Evolutionary conservation across 108 stramenopile species (phyloP), one percentile per base, ranked within the genome.

Genomic region (Pinguiococcus pyrenoidosus): DNA sequence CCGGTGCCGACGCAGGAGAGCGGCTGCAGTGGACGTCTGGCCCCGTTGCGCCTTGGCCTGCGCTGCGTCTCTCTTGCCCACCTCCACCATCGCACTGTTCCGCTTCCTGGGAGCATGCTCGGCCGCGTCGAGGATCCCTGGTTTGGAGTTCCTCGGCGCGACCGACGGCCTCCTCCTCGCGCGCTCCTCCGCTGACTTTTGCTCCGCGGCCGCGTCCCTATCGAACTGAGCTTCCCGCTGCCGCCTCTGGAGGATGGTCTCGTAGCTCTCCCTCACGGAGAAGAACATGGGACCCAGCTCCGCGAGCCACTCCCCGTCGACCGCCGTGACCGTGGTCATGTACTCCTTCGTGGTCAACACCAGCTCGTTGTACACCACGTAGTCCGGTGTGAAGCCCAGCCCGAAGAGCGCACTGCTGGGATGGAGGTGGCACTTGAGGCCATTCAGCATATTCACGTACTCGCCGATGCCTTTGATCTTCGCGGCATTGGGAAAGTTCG

Each of bases 221-320:
- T 71, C 38, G 57, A 76, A 60, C 56, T 84, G 28, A 21, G 71
- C 61, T 66, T 80, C 72, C 14, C 77, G 66, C 38, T 79, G 70
- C 13, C 85, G 79, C 17, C 74, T 58, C 27, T 71, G 62, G 37
- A 87, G 51, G 4, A 75, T 67, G 32, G 69, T 80, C 47, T 84
- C 83, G 51, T 75, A 88, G 13, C 75, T 75, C 52, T 87, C 84
- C 51, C 87, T 92, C 44, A 93, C 71, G 45, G 79, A 59, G 63
- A 96, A 92, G 69, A 99, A 99, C 93, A 93, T 93, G 18, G 96
- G 93, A 12, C 96, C 96, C 23, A 88, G 68, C 60, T 99, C 93
- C 3, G 93, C 96, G 9, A 99, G 74, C 93, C 96, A 99, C 67
- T 92, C 88, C 21, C 87, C 87, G 49, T 98, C 96, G 1, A 98